Base-by-base conservation (phyloP, 2,329 filamentous ascomycete genomes). In the Apiospora hydei region DNA sequence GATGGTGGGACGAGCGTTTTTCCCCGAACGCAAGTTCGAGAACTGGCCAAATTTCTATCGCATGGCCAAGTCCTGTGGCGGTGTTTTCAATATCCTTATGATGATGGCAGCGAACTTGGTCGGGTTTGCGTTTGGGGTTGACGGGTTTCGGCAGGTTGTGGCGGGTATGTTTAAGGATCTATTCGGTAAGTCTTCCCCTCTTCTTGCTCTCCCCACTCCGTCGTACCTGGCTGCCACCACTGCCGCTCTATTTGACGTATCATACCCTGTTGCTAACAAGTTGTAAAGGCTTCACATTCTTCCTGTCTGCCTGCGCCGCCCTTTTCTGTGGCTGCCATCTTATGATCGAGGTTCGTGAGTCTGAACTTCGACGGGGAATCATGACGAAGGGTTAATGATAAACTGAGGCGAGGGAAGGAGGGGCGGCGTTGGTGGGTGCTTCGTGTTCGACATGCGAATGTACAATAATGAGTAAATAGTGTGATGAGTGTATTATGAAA, bases 31-130 rank as follows among this genome's bases (percentile, higher is more conserved):
- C 53, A 90, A 89, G 76, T 98, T 93, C 91, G 90, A 91, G 77
- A 84, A 86, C 30, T 84, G 87, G 0, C 93, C 94, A 1, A 92
- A 90, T 69, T 82, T 88, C 2, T 98, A 98, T 80, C 90, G 96
- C 38, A 88, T 95, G 81, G 80, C 98, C 51, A 34, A 61, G 43
- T 14, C 3, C 95, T 93, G 93, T 21, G 96, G 96, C 2, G 94
- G 91, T 0, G 94, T 98, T 4, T 89, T 84, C 0, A 98, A 98
- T 77, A 88, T 97, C 34, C 83, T 98, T 67, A 95, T 98, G 92
- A 96, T 99, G 93, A 98, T 98, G 88, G 88, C 89, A 64, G 96
- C 96, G 21, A 99, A 99, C 80, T 84, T 99, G 24, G 95, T 99
- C 14, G 96, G 96, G 0, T 99, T 98, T 82, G 96, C 96, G 0